phyloP scores from a whole-genome alignment of 495 filamentous ascomycete species.

The Aspergillus asperescens region DNA sequence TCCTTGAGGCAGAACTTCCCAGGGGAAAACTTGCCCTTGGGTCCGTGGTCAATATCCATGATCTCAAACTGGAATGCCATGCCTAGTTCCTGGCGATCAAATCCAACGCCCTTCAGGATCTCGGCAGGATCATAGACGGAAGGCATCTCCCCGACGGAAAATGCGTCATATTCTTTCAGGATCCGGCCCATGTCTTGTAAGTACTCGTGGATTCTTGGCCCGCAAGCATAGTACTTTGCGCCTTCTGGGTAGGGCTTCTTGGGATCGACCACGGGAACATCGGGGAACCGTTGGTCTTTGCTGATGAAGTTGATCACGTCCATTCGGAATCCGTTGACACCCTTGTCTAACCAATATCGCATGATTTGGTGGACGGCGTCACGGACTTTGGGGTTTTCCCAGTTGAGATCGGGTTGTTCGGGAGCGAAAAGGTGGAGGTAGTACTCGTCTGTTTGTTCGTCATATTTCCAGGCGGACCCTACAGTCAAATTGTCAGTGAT shows the following conservation, averaged over 20 bases:
- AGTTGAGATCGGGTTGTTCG: constrained; percentile 69
- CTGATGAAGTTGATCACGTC: constrained; percentile 61
- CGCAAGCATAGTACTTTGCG: neutral
- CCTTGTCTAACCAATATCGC: constrained; percentile 65
- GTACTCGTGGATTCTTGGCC: neutral
- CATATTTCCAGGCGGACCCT: constrained; percentile 53
- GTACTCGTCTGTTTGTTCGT: constrained; percentile 59
- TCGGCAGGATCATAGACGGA: constrained; percentile 51
- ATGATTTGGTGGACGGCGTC: constrained; percentile 61
- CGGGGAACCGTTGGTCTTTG: constrained; percentile 54
- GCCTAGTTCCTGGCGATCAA: constrained; percentile 44
- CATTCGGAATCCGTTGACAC: constrained; percentile 63
- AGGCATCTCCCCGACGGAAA: constrained; percentile 68
- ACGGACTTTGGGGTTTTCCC: constrained; percentile 57
- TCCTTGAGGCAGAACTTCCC: constrained; percentile 34
- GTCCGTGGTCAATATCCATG: constrained; percentile 42
- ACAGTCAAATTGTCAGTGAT: neutral
- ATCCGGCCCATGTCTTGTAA: neutral
- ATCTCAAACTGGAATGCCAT: neutral
- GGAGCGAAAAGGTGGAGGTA: constrained; percentile 63
- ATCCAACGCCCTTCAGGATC: constrained; percentile 53
- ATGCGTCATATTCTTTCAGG: constrained; percentile 9
- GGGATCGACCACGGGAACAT: constrained; percentile 48
- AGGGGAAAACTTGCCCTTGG: constrained; percentile 27
- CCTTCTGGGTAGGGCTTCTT: neutral